Evolutionary conservation across 1,139 yeast genomes (phyloP).

Genomic region (Sugiyamaella pinicola): DNA sequence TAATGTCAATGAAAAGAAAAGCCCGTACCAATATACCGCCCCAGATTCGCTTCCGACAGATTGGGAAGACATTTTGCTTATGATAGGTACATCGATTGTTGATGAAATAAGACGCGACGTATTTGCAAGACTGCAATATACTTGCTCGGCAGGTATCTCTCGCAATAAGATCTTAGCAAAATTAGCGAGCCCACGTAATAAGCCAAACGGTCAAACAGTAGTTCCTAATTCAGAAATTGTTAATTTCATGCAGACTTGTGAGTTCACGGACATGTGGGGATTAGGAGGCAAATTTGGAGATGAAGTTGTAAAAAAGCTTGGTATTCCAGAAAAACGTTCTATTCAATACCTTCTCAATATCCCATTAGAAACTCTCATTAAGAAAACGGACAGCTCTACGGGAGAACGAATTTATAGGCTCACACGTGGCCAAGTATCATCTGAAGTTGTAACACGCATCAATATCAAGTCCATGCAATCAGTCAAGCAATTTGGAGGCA

Average conservation of each 20-base stretch:
- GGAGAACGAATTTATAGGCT: constrained; percentile 55
- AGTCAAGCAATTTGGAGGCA: constrained; percentile 66
- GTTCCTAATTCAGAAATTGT: constrained; percentile 54
- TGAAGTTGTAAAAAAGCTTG: constrained; percentile 48
- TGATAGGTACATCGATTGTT: constrained; percentile 66
- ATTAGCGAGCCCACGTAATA: constrained; percentile 81
- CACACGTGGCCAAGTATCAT: constrained; percentile 62
- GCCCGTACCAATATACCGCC: not conserved
- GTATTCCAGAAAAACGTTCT: constrained; percentile 38
- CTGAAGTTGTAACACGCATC: constrained; percentile 58
- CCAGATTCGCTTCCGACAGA: constrained; percentile 45
- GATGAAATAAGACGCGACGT: constrained; percentile 57
- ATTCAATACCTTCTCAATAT: constrained; percentile 34
- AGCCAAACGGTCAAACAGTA: constrained; percentile 86
- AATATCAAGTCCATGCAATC: constrained; percentile 87
- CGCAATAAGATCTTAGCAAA: constrained; percentile 78
- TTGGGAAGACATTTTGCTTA: constrained; percentile 82
- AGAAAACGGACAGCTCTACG: constrained; percentile 46
- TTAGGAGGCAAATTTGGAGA: constrained; percentile 90
- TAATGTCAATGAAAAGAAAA: not conserved
- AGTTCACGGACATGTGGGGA: constrained; percentile 78
- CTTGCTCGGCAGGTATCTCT: constrained; percentile 89
- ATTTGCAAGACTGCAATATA: constrained; percentile 62
- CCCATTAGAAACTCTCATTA: constrained; percentile 40
- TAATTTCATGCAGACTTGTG: constrained; percentile 60